phyloP scores from a whole-genome alignment of 2,329 filamentous ascomycete species.

The Talaromyces piceae region DNA sequence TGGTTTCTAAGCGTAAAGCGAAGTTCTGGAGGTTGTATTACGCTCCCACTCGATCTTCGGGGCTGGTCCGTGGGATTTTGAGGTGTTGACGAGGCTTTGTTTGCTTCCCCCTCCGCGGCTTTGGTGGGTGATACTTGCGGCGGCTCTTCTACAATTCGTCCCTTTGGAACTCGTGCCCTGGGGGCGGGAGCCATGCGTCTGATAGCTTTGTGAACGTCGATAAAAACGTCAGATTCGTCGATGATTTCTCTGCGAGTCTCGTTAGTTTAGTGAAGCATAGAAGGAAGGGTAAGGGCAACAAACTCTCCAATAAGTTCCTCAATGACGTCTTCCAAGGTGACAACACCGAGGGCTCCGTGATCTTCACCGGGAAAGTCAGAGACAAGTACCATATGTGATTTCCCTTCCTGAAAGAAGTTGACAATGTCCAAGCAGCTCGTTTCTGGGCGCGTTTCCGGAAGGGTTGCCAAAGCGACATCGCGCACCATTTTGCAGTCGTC shows the following conservation, averaged over 20 bases:
- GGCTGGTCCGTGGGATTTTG: conserved; percentile 15
- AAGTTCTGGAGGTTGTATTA: conserved; percentile 30
- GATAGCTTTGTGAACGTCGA: conserved; percentile 97
- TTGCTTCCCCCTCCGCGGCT: conserved; percentile 36
- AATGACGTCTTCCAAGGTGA: conserved; percentile 95
- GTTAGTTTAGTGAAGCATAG: conserved; percentile 16
- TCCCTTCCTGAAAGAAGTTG: conserved; percentile 99
- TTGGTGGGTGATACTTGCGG: conserved; percentile 29
- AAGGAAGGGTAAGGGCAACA: conserved; percentile 32
- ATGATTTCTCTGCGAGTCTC: conserved; percentile 73
- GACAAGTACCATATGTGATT: conserved; percentile 96
- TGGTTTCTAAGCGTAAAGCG: conserved; percentile 34
- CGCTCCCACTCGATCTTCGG: conserved; percentile 16
- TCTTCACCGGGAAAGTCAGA: conserved; percentile 87
- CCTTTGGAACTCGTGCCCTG: conserved; percentile 60
- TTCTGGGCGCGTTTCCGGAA: conserved; percentile 89
- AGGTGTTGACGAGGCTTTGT: conserved; percentile 20
- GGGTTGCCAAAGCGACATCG: conserved; percentile 85
- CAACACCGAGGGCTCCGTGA: conserved; percentile 81
- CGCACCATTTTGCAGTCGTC: conserved; percentile 81
- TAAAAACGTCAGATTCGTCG: conserved; percentile 95
- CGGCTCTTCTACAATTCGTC: conserved; percentile 44
- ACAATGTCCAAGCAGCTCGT: conserved; percentile 97
- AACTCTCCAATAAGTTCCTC: conserved; percentile 97
- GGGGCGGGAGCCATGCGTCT: conserved; percentile 80